Base-by-base conservation (phyloP, 768 basidiomycete genomes). In the Sarcodon aspratus region DNA sequence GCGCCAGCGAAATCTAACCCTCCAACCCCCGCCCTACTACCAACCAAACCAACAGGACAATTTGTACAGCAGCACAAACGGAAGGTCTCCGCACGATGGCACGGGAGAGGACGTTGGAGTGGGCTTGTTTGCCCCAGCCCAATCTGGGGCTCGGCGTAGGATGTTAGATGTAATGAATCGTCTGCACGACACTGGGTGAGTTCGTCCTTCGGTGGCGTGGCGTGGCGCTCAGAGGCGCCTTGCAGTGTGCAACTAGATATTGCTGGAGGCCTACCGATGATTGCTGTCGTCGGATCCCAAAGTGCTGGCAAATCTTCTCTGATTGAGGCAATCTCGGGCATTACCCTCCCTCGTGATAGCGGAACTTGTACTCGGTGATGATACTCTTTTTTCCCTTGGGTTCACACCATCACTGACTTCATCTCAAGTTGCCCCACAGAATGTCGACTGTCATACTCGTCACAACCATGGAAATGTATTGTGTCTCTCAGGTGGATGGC, bases 241-340 rank as follows among this genome's bases (percentile, higher is more conserved):
- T 13, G 9, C 40, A 86, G 85, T 0, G 80, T 82, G 0, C 76
- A 85, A 52, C 66, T 73, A 11, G 81, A 87, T 47, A 76, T 89
- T 9, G 21, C 21, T 27, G 21, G 21, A 27, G 82, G 85, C 54
- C 64, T 88, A 0, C 85, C 86, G 0, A 75, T 78, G 52, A 85
- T 88, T 33, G 80, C 78, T 0, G 85, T 86, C 38, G 74, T 85
- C 13, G 85, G 85, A 1, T 73, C 70, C 1, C 85, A 88, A 53
- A 82, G 79, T 40, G 82, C 81, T 0, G 85, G 85, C 0, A 87
- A 87, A 55, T 85, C 82, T 0, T 87, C 85, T 0, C 69, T 87
- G 4, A 86, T 88, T 9, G 85, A 88, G 54, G 74, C 81, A 0
- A 85, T 88, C 42, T 84, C 82, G 0, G 82, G 84, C 0, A 76